These are phyloP conservation scores for Fragosphaeria purpurea DNA, from an alignment of 2,329 filamentous ascomycete species.

Conservation along the genomic window DNA sequence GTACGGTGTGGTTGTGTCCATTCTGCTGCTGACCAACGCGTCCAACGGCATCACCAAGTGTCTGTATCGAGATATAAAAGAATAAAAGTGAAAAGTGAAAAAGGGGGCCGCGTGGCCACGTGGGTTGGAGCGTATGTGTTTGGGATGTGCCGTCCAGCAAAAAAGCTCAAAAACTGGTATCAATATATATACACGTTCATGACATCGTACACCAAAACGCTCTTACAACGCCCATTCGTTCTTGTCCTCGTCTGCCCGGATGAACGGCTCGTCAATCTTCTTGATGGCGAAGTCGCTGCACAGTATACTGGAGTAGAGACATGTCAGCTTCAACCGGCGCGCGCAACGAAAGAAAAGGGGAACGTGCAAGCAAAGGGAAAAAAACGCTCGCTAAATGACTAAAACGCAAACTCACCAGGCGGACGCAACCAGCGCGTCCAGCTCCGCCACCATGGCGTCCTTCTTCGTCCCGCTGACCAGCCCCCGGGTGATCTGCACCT, in stretches of 20 bases:
- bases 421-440: conserved; percentile 85
- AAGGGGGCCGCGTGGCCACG: too few species aligned
- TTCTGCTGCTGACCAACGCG: conserved; percentile 37
- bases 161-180: too few species aligned
- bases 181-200: background rate
- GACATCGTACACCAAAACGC: background rate
- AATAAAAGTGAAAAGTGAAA: too few species aligned
- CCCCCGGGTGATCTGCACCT: conserved; percentile 71
- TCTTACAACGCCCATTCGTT: conserved; percentile 61
- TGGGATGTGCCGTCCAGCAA: too few species aligned
- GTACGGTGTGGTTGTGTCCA: conserved; percentile 37
- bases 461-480: conserved; percentile 59
- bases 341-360: background rate
- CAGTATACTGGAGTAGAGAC: conserved; percentile 53
- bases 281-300: conserved; percentile 95
- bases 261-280: conserved; percentile 86
- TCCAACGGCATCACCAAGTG: conserved; percentile 28
- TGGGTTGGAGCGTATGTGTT: too few species aligned
- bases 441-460: conserved; percentile 74
- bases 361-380: background rate
- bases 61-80: too few species aligned
- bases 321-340: too few species aligned
- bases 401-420: conserved; percentile 55
- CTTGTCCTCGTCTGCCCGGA: conserved; percentile 59
- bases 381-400: background rate